Conservation (phyloP, 2,329 filamentous ascomycete species). For the Pseudogymnoascus sp. region DNA sequence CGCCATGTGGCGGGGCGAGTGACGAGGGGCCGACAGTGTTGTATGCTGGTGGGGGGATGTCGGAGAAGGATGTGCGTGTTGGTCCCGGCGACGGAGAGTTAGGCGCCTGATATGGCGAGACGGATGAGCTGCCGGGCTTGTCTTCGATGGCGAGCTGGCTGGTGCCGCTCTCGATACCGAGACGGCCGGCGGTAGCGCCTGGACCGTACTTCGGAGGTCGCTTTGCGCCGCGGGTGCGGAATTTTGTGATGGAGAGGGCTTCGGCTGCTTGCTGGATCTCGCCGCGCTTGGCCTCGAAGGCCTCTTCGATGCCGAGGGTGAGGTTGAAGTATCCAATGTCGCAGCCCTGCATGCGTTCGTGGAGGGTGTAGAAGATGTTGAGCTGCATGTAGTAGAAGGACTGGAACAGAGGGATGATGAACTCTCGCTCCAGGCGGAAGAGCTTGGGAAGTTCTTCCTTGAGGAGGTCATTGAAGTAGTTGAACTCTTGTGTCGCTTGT, state of each 20-base stretch:
- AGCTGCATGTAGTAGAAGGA: constrained; percentile 99
- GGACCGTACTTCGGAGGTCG: constrained; percentile 25
- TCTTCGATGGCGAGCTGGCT: constrained; percentile 18
- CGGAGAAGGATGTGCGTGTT: constrained; percentile 34
- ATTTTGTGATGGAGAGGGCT: constrained; percentile 75
- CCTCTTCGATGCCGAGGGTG: constrained; percentile 81
- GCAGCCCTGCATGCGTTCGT: constrained; percentile 95
- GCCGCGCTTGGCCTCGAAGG: constrained; percentile 80
- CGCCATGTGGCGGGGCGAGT: constrained; percentile 18
- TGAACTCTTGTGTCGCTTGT: constrained; percentile 86
- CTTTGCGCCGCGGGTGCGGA: constrained; percentile 75
- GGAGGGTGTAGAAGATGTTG: constrained; percentile 97
- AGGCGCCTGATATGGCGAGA: neutral
- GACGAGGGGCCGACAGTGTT: constrained; percentile 30
- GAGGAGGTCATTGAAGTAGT: constrained; percentile 94
- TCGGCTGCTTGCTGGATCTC: constrained; percentile 82
- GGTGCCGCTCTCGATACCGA: constrained; percentile 17
- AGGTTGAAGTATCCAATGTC: constrained; percentile 98
- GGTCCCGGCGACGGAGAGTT: neutral
- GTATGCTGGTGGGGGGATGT: constrained; percentile 65
- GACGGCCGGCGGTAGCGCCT: constrained; percentile 18
- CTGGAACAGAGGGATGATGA: constrained; percentile 95
- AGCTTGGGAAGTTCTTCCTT: constrained; percentile 93
- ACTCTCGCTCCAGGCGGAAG: constrained; percentile 82
- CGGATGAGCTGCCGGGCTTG: constrained; percentile 12